Evolutionary conservation across 2,329 filamentous ascomycete genomes (phyloP).

Genomic region (Cladophialophora bantiana): DNA sequence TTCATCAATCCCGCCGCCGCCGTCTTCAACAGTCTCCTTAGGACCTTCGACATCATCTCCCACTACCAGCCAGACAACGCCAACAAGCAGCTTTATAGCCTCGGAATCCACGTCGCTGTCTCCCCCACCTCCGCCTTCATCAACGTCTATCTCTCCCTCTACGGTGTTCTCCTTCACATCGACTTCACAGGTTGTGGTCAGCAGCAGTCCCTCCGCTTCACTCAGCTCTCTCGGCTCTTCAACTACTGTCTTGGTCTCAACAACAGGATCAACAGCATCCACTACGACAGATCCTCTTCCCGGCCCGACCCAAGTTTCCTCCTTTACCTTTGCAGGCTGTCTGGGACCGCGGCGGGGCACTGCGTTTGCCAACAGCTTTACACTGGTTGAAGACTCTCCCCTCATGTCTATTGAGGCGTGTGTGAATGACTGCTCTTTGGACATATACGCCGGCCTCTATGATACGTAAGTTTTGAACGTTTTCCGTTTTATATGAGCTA

Average conservation of each 20-base stretch:
- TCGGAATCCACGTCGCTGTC: not conserved
- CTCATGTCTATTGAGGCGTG: slow-evolving; percentile 34
- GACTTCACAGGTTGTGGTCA: not conserved
- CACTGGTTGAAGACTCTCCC: slow-evolving; percentile 25
- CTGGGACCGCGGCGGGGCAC: slow-evolving; percentile 28
- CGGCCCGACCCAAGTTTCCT: slow-evolving; percentile 26
- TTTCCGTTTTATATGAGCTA: not conserved
- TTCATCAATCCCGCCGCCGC: not conserved
- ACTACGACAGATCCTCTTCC: slow-evolving; percentile 13
- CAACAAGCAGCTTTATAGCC: not conserved
- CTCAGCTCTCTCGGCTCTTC: not conserved
- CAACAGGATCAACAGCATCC: not conserved
- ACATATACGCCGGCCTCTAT: slow-evolving; percentile 24
- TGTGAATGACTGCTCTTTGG: slow-evolving; percentile 23
- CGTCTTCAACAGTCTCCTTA: not conserved
- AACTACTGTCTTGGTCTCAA: not conserved
- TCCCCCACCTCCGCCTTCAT: not conserved
- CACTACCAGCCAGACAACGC: not conserved
- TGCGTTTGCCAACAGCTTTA: slow-evolving; percentile 28
- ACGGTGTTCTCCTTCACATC: not conserved
- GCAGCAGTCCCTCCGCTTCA: not conserved
- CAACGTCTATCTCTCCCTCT: not conserved
- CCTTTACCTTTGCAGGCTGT: slow-evolving; percentile 34
- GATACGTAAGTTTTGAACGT: slow-evolving; percentile 27
- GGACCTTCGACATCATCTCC: slow-evolving; percentile 46